Percentiles rank a stretch among this genome's conserved stretches.
These are phyloP conservation scores for Coemansia sp. DNA, from an alignment of 192 early-diverging fungal species.

Conservation along the genomic window DNA sequence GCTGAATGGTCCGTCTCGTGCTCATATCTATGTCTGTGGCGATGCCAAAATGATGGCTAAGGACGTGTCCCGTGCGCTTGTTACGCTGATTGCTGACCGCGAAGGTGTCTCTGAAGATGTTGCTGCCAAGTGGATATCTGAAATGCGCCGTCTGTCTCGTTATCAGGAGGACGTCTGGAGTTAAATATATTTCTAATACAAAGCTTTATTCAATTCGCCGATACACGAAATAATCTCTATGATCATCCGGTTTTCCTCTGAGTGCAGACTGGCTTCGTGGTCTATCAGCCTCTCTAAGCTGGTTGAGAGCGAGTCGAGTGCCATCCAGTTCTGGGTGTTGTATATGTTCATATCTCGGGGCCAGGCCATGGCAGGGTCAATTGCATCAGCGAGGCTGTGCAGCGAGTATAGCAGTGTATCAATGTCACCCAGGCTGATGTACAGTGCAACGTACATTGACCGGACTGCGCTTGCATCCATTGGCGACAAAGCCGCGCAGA, in stretches of 20 bases:
- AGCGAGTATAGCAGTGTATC: slow-evolving; percentile 9
- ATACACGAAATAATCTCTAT: slow-evolving; percentile 5
- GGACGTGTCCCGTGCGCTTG: slow-evolving; percentile 73
- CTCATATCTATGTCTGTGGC: slow-evolving; percentile 89
- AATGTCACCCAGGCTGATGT: slow-evolving; percentile 11
- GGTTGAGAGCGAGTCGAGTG: slow-evolving; percentile 9
- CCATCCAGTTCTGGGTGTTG: slow-evolving; percentile 10
- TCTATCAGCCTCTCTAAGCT: slow-evolving; percentile 14
- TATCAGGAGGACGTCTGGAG: slow-evolving; percentile 98
- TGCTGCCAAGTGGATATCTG: slow-evolving; percentile 79
- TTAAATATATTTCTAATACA: slow-evolving; percentile 29
- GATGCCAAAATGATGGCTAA: slow-evolving; percentile 97
- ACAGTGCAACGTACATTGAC: slow-evolving; percentile 6
- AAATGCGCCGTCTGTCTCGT: slow-evolving; percentile 72
- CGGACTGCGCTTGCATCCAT: slow-evolving; percentile 1
- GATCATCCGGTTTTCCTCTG: slow-evolving; percentile 1
- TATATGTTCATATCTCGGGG: slow-evolving; percentile 9
- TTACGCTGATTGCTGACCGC: slow-evolving; percentile 61
- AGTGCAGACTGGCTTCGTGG: neutral
- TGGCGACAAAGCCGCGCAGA: neutral
- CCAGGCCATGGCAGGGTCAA: slow-evolving; percentile 11
- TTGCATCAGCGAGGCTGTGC: slow-evolving; percentile 9
- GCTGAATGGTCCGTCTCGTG: slow-evolving; percentile 48
- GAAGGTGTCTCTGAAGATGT: slow-evolving; percentile 64
- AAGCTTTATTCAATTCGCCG: slow-evolving; percentile 1